Base-by-base conservation (phyloP, 2,329 filamentous ascomycete genomes). In the Leptographium flavum region DNA sequence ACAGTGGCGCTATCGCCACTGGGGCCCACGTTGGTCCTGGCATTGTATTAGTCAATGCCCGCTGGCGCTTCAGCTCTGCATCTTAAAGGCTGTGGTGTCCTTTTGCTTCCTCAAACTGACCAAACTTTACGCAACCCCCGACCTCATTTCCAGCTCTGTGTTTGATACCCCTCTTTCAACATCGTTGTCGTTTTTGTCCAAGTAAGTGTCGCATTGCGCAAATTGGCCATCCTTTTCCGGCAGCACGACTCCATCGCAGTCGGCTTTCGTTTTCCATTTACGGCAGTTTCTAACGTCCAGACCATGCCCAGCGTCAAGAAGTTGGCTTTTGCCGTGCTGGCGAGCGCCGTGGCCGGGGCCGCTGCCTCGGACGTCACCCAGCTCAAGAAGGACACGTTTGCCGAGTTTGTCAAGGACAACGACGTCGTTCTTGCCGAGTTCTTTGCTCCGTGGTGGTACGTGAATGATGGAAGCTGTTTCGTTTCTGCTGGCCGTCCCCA, bases 401-500 rank as follows among this genome's bases (percentile, higher is more conserved):
- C 83, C 55, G 76, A 81, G 50, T 98, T 95, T 65, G 70, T 98
- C 60, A 82, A 82, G 63, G 68, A 79, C 56, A 83, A 96, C 64
- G 80, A 87, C 57, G 75, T 98, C 47, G 90, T 95, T 45, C 81
- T 98, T 50, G 87, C 87, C 57, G 88, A 98, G 71, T 98, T 55
- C 46, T 55, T 54, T 36, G 54, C 54, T 1, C 53, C 53, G 38
- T 55, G 53, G 53, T 55, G 53, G 85, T 90, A 72, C 68, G 83
- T 68, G 15, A 19, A 8, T 32, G 42, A 28, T 28, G 22, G 7
- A 9, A 11, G 22, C 4, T 25, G 21, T 13, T 38, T 19, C 22
- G 21, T n/a, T 22, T 6, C 2, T 27, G 15, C 17, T n/a, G n/a
- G n/a, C n/a, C n/a, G n/a, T 7, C n/a, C 10, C 11, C 45, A 32